Evolutionary conservation across 2,329 filamentous ascomycete species (phyloP), one percentile per base, ranked within the genome.

Genomic region (Blastomyces silverae): DNA sequence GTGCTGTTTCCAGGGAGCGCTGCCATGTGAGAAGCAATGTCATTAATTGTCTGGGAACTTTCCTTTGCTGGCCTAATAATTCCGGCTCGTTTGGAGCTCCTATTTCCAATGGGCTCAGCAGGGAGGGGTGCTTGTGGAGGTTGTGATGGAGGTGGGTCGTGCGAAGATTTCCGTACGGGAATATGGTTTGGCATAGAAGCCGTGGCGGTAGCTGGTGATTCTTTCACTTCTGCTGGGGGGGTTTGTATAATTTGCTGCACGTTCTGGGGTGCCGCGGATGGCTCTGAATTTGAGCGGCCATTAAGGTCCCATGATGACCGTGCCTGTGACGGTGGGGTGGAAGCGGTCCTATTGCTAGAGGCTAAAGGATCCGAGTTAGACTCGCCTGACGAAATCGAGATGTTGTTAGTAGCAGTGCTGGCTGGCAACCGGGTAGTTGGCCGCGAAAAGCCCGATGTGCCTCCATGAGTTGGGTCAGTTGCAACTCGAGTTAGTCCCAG

Each of bases 1-100:
- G 84, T 87, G 64, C 81, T 85, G 64, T 86, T 87, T 15, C 89
- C 89, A 28, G 89, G 87, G 1, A 93, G 77, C 37, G 86, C 81
- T n/a, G 90, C 86, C 3, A 89, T 85, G 66, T 84, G 83, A 39
- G 84, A 84, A 11, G 84, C 81, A 68, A 89, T 83, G 39, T 92
- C 88, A 68, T 87, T 86, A 25, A 88, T 79, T 0, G 82, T 85
- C 61, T 84, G 81, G 66, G 66, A 76, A 70, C 77, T 79, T 77
- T 69, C 78, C 70, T 64, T 69, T 57, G 75, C 64, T 62, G 71
- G 69, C 63, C 71, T 72, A 63, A 70, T 68, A 62, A 73, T 71
- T 55, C 68, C 65, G 39, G 78, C 68, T 64, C 76, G 73, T 69
- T 77, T 77, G 44, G 74, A 72, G 60, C 71, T 70, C 68, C 70